Evolutionary conservation across 495 filamentous ascomycete species (phyloP).

Genomic region (Hypoxylon rickii): DNA sequence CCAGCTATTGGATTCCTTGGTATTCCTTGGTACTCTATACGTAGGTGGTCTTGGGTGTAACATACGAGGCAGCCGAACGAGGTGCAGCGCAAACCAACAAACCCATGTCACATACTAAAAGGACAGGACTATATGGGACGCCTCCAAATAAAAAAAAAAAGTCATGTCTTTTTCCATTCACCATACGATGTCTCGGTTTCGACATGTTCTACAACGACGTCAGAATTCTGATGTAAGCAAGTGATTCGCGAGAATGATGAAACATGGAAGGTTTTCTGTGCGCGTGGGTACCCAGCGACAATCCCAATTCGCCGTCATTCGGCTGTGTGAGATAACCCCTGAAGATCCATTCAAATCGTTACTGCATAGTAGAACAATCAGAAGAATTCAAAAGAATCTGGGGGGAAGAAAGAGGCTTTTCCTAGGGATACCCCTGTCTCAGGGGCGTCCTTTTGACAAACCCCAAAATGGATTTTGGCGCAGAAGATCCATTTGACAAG

Average conservation of each 20-base stretch:
- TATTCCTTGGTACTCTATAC: neutral
- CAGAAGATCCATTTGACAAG: slow-evolving; percentile 12
- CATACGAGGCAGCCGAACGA: neutral
- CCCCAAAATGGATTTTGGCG: slow-evolving; percentile 9
- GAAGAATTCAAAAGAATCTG: slow-evolving; percentile 13
- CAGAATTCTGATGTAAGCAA: slow-evolving; percentile 12
- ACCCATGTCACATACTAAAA: neutral
- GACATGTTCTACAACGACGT: slow-evolving; percentile 30
- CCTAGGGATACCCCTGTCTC: slow-evolving; percentile 15
- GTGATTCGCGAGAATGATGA: slow-evolving; percentile 20
- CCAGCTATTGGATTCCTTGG: no score
- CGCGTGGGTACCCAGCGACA: slow-evolving; percentile 26
- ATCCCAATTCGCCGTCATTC: slow-evolving; percentile 26
- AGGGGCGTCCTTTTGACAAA: slow-evolving; percentile 1
- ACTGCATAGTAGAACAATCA: slow-evolving; percentile 1
- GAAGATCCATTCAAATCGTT: slow-evolving; percentile 25
- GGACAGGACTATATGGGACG: slow-evolving; percentile 3
- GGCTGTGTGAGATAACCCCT: slow-evolving; percentile 20
- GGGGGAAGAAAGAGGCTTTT: slow-evolving; percentile 10
- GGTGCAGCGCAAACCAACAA: no score
- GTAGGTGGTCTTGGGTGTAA: neutral
- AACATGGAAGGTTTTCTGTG: slow-evolving; percentile 25
- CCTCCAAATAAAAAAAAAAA: neutral
- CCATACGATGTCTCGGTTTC: slow-evolving; percentile 16
- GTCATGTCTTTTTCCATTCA: neutral